Evolutionary conservation across 768 basidiomycete species (phyloP).

Genomic region (Podaxis sp.): DNA sequence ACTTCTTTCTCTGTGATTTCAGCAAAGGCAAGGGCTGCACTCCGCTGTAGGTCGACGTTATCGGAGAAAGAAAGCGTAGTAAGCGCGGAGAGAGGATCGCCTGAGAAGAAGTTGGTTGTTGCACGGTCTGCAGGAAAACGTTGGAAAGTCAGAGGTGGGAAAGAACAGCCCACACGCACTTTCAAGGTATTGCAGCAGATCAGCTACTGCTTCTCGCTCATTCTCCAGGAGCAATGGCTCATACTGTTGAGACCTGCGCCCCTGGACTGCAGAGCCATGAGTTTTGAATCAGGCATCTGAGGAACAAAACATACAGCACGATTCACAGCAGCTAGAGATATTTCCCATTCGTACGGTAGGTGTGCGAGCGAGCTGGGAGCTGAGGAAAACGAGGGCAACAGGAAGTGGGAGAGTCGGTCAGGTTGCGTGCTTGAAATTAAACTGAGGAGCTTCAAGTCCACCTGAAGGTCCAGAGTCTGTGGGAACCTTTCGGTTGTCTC

Average conservation of each 20-base stretch:
- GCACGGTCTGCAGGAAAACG: constrained; percentile 72
- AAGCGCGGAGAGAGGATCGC: constrained; percentile 87
- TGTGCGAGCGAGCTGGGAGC: constrained; percentile 8
- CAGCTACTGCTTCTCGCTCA: constrained; percentile 97
- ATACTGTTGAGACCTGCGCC: constrained; percentile 83
- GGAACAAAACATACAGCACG: constrained; percentile 60
- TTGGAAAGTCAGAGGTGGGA: neutral
- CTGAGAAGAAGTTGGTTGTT: constrained; percentile 97
- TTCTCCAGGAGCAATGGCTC: constrained; percentile 87
- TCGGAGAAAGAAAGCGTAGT: constrained; percentile 98
- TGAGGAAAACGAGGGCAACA: constrained; percentile 10
- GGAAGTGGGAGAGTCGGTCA: constrained; percentile 1
- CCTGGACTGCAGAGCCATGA: constrained; percentile 55
- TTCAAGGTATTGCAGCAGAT: constrained; percentile 95
- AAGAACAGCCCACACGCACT: constrained; percentile 53
- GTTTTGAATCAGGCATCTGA: constrained; percentile 14
- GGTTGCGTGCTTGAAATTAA: constrained; percentile 21
- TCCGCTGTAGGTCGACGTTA: constrained; percentile 98
- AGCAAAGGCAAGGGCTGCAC: constrained; percentile 96
- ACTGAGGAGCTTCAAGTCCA: constrained; percentile 9
- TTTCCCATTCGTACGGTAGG: constrained; percentile 57
- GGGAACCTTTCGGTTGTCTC: constrained; percentile 17
- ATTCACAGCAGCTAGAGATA: constrained; percentile 79
- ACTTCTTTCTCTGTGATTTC: constrained; percentile 99
- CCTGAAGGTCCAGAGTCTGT: constrained; percentile 14